Base-by-base conservation (phyloP, 1,284 basidiomycete species). In the Puccinia horiana region DNA sequence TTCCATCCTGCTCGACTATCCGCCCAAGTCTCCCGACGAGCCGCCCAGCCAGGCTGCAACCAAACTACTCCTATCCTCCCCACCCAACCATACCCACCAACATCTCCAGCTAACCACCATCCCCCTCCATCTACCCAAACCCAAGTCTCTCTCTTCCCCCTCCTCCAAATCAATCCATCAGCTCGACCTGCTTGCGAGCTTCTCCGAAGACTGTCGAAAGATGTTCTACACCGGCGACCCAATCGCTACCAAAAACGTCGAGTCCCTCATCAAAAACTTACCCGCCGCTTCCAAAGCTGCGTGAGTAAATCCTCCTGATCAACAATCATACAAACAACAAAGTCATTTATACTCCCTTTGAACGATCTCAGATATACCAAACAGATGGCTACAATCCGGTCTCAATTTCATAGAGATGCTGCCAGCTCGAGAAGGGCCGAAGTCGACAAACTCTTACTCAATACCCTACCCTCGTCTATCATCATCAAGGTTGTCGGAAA, bases 401-500 rank as follows among this genome's bases (percentile, higher is more conserved):
- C 77, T 1, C 77, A 70, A 12, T 79, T 79, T 42, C 77, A 79
- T 35, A 9, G 65, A 54, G 77, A 79, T 32, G 77, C 77, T 12
- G 77, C 40, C 44, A 69, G 54, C 54, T 79, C 77, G 20, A 52
- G 77, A 69, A 47, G 77, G 47, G 77, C 77, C 14, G 63, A 79
- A 67, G 63, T 79, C 14, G 77, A 79, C 69, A 69, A 70, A 32
- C 77, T 79, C 20, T 44, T 79, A 26, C 37, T 54, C 32, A 65
- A 79, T 20, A 79, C 77, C 29, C 52, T 49, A 54, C 65, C 77
- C 37, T 69, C 77, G 14, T 70, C 63, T 16, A 54, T 70, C 32
- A 79, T 79, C 65, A 79, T 79, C 65, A 79, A 79, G 40, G 63
- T 65, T 23, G 77, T 79, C 26, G 77, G 77, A 40, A 42, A 56